Evolutionary conservation across 495 filamentous ascomycete species (phyloP).

Genomic region (Talaromyces proteolyticus): DNA sequence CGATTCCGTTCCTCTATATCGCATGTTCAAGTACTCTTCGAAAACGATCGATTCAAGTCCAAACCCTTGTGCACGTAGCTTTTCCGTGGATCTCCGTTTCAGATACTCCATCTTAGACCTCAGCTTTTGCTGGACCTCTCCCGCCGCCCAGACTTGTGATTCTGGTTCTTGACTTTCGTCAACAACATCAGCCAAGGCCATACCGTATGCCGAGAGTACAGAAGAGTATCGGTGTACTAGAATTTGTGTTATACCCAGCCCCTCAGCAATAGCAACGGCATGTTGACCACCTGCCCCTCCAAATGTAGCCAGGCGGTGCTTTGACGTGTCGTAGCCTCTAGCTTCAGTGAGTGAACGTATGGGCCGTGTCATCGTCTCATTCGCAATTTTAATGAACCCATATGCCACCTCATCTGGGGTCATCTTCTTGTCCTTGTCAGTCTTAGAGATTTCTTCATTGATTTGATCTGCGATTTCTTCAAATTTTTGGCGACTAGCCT

Average conservation of each 20-base stretch:
- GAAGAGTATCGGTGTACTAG: constrained; percentile 90
- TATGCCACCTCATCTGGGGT: constrained; percentile 76
- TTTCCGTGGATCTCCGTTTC: constrained; percentile 59
- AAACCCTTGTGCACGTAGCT: constrained; percentile 71
- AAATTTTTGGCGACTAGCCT: constrained; percentile 64
- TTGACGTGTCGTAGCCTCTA: constrained; percentile 86
- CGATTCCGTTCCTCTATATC: constrained; percentile 83
- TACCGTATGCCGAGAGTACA: constrained; percentile 91
- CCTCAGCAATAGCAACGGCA: constrained; percentile 89
- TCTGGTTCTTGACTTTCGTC: constrained; percentile 89
- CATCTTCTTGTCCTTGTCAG: constrained; percentile 57
- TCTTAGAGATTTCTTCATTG: constrained; percentile 49
- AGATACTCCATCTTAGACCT: constrained; percentile 37
- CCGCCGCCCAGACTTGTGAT: constrained; percentile 34
- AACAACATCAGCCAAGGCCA: constrained; percentile 93
- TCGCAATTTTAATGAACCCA: constrained; percentile 87
- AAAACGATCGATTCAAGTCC: constrained; percentile 64
- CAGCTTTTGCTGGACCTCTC: constrained; percentile 24
- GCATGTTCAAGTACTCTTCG: constrained; percentile 86
- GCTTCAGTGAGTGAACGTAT: constrained; percentile 92
- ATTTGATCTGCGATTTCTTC: constrained; percentile 65
- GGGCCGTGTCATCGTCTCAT: constrained; percentile 92
- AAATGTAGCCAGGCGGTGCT: constrained; percentile 85
- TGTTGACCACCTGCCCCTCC: constrained; percentile 96
- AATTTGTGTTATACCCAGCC: constrained; percentile 80